A percentile compares a stretch with the other conserved stretches of the same genome.
phyloP scores from a whole-genome alignment of 2,329 filamentous ascomycete genomes.

The Calonectria ilicicola region DNA sequence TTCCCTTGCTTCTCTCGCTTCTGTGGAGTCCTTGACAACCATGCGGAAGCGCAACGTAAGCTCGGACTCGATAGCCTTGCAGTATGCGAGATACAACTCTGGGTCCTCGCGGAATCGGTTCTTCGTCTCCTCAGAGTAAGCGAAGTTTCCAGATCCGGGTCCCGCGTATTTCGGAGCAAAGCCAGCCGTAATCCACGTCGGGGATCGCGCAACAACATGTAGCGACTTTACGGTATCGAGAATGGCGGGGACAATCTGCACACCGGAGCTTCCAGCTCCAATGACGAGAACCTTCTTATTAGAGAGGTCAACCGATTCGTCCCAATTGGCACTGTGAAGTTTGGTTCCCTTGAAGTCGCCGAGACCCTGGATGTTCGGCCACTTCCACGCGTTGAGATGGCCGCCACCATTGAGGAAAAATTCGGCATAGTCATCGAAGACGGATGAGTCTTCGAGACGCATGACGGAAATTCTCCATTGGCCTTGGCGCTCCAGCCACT shows the following conservation, averaged over 20 bases:
- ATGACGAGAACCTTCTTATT: slow-evolving; percentile 13
- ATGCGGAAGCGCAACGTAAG: neutral
- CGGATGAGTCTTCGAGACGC: neutral
- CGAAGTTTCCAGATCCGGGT: neutral
- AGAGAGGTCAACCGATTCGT: neutral
- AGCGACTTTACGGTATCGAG: neutral
- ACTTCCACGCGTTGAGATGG: slow-evolving; percentile 20
- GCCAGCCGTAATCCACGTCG: neutral
- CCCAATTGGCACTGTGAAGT: slow-evolving; percentile 16
- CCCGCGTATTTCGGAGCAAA: neutral
- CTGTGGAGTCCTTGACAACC: neutral
- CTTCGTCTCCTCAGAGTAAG: neutral
- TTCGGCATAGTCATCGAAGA: neutral
- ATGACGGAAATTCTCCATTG: neutral
- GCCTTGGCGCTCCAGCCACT: neutral
- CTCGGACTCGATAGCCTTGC: neutral
- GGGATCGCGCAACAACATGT: neutral
- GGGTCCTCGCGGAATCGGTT: slow-evolving; percentile 5
- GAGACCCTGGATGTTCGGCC: slow-evolving; percentile 17
- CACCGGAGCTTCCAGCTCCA: slow-evolving; percentile 17
- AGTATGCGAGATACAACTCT: neutral
- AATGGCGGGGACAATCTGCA: slow-evolving; percentile 19
- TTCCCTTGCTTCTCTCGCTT: neutral
- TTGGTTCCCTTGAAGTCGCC: slow-evolving; percentile 10
- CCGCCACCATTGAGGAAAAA: slow-evolving; percentile 7